Conservation (phyloP, 2,329 filamentous ascomycete genomes). For the Calonectria pauciramosa region DNA sequence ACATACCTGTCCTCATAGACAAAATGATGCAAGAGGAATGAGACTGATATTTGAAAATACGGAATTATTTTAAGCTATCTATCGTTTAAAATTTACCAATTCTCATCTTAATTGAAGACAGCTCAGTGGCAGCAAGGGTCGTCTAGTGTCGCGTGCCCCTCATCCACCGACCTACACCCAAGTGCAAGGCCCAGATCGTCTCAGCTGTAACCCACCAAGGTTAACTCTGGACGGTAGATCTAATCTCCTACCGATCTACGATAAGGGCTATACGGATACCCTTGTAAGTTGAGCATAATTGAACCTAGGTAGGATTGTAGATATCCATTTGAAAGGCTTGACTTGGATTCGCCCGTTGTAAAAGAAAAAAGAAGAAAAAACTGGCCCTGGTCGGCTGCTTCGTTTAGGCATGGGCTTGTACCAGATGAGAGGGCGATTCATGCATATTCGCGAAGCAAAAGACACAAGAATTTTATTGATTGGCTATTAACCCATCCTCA, state of each 20-base stretch:
- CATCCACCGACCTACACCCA: neutral
- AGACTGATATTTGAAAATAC: neutral
- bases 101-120: neutral
- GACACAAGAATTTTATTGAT: too few species aligned
- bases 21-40: neutral
- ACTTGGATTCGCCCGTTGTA: neutral
- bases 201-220: neutral
- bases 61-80: neutral
- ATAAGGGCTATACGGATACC: neutral
- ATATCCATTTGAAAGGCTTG: too few species aligned
- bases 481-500: neutral
- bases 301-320: neutral
- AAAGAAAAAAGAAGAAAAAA: neutral
- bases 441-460: neutral
- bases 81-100: neutral
- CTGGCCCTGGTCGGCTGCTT: neutral
- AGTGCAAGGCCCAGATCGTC: neutral
- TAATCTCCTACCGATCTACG: neutral
- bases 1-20: neutral
- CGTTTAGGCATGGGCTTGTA: neutral
- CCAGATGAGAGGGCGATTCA: neutral
- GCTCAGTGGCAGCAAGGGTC: neutral
- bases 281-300: neutral
- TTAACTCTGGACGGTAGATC: neutral
- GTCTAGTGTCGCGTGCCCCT: neutral